phyloP scores from a whole-genome alignment of 495 filamentous ascomycete species.

The Penicillium coprophilum region DNA sequence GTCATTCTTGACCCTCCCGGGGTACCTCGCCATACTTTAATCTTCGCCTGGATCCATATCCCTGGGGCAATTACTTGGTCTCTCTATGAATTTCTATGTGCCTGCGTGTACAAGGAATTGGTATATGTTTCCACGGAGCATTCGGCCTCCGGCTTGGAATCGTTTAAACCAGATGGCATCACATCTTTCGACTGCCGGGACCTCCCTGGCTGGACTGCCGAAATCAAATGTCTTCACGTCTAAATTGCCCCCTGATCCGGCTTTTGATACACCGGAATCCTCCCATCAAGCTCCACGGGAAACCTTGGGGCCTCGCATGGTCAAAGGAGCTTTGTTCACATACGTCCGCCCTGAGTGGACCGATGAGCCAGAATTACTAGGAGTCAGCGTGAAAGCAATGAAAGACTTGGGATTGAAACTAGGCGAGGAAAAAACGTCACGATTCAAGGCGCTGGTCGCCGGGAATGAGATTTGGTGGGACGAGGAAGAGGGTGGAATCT shows the following conservation, averaged over 20 bases:
- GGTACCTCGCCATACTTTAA: neutral
- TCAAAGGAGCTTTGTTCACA: slow-evolving; percentile 83
- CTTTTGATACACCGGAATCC: slow-evolving; percentile 73
- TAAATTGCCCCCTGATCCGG: slow-evolving; percentile 71
- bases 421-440: slow-evolving; percentile 65
- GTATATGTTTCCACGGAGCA: slow-evolving; percentile 30
- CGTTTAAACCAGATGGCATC: slow-evolving; percentile 50
- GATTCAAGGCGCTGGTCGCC: slow-evolving; percentile 72
- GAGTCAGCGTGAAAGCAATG: slow-evolving; percentile 74
- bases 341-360: slow-evolving; percentile 78
- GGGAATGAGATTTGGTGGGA: slow-evolving; percentile 72
- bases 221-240: slow-evolving; percentile 86
- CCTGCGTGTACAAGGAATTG: slow-evolving; percentile 8
- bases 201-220: slow-evolving; percentile 67
- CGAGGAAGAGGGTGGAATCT: slow-evolving; percentile 65
- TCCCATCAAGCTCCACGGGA: slow-evolving; percentile 79
- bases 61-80: neutral
- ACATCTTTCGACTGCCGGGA: slow-evolving; percentile 46
- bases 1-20: slow-evolving; percentile 16
- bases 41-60: neutral
- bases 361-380: slow-evolving; percentile 73
- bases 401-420: slow-evolving; percentile 69
- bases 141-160: slow-evolving; percentile 12
- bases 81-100: slow-evolving; percentile 16
- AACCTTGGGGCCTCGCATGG: slow-evolving; percentile 75